Base-by-base conservation (phyloP, 352 stramenopile species). In the Globisporangium solare region DNA sequence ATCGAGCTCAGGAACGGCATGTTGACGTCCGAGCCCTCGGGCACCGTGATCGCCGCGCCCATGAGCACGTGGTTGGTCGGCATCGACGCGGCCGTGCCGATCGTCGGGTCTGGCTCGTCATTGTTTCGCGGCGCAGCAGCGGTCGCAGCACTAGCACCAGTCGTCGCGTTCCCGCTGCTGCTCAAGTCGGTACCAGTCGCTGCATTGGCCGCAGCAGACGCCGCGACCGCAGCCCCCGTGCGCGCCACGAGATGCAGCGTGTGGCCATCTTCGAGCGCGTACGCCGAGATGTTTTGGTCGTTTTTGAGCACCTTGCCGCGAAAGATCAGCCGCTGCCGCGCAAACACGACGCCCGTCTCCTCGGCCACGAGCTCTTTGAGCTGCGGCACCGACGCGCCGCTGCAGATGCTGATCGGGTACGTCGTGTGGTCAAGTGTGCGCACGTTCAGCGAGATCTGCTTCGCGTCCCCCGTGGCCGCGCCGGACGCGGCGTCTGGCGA, bases 281-380 rank as follows among this genome's bases (percentile, higher is more conserved):
- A 95, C 7, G 78, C 64, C 20, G 78, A 63, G 53, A 95, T 73
- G 47, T 59, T 66, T 65, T 92, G 75, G 60, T 93, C 81, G 51
- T 95, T 92, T 67, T 95, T 95, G 50, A 95, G 79, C 53, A 95
- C 85, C 58, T 87, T 83, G 27, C 85, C 85, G 22, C 83, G 79
- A 52, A 92, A 95, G 58, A 95, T 95, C 47, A 95, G 79, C 41
- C 85, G 64, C 67, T 95, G 85, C 3, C 85, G 81, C 27, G 79
- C 72, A 40, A 87, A 58, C 22, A 78, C 80, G 31, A 95, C 70
- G 50, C 85, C 85, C 6, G 85, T 95, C 51, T 88, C 73, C 37
- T 60, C 60, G 17, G 73, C 82, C 7, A 94, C 74, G 31, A 71
- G 58, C 53, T 85, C 75, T 56, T 94, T 94, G 15, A 94, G 69